Conservation (phyloP, 305 asterid genomes). For the Withania somnifera region DNA sequence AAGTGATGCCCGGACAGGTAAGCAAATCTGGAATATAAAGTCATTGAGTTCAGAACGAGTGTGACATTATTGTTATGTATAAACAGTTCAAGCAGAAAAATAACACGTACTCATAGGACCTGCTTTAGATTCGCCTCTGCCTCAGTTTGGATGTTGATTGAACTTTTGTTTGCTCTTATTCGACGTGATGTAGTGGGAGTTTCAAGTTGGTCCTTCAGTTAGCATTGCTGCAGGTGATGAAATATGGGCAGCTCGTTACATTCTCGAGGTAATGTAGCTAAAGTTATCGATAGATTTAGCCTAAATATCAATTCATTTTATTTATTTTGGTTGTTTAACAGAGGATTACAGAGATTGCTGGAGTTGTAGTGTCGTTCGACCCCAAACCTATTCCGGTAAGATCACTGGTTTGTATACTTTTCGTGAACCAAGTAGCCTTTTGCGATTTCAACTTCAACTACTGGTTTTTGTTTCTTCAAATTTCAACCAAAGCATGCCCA, state of each 20-base stretch:
- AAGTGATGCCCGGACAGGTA: slow-evolving; percentile 97
- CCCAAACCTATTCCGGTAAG: slow-evolving; percentile 75
- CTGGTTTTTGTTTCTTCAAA: neutral
- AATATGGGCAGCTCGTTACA: slow-evolving; percentile 85
- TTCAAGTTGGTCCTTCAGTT: slow-evolving; percentile 84
- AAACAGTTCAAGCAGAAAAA: neutral
- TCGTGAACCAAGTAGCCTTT: neutral
- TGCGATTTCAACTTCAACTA: neutral
- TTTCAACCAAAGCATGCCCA: neutral
- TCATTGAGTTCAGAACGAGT: neutral
- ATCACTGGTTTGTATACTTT: neutral
- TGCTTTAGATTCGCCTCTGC: neutral
- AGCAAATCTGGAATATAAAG: neutral
- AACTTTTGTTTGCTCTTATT: neutral
- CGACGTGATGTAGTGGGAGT: slow-evolving; percentile 53
- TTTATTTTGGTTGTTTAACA: slow-evolving; percentile 14
- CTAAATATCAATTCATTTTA: neutral
- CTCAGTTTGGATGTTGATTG: neutral
- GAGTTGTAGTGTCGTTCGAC: slow-evolving; percentile 75
- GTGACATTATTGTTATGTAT: neutral
- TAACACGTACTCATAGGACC: neutral
- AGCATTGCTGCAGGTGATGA: slow-evolving; percentile 76
- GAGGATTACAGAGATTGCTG: slow-evolving; percentile 96
- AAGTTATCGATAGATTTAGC: neutral
- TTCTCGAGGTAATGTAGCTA: slow-evolving; percentile 49